These are phyloP conservation scores for Xylaria sp. DNA, from an alignment of 2,329 filamentous ascomycete species.

Conservation along the genomic window DNA sequence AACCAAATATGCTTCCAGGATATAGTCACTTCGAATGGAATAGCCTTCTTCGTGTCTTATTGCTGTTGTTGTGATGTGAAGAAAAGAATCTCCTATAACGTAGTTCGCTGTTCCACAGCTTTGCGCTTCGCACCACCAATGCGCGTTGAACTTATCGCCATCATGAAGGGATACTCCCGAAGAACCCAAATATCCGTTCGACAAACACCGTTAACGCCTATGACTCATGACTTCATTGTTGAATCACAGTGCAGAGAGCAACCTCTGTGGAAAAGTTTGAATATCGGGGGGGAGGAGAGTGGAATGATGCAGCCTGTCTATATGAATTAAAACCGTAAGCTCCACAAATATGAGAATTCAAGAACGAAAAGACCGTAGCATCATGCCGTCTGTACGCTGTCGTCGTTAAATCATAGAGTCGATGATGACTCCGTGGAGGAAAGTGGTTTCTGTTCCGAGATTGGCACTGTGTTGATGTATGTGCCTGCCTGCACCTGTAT, in stretches of 20 bases:
- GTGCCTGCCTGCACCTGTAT: neutral
- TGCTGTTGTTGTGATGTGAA: slow-evolving; percentile 5
- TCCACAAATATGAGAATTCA: neutral
- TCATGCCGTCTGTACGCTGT: slow-evolving; percentile 9
- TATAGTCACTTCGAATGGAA: neutral
- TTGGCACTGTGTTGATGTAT: neutral
- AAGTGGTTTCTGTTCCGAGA: neutral
- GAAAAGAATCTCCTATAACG: slow-evolving; percentile 13
- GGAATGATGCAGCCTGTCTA: slow-evolving; percentile 31
- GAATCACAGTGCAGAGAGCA: slow-evolving; percentile 16
- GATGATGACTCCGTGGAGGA: neutral
- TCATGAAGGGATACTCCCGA: neutral
- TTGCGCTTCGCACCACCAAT: neutral
- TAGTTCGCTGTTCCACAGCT: neutral
- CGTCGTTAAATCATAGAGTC: slow-evolving; percentile 1
- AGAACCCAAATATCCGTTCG: neutral
- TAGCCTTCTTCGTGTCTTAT: neutral
- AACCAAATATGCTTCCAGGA: slow-evolving; percentile 17
- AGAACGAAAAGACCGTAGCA: slow-evolving; percentile 12
- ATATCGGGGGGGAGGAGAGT: slow-evolving; percentile 3
- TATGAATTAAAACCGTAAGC: slow-evolving; percentile 26
- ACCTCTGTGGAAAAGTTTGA: slow-evolving; percentile 5
- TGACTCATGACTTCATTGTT: slow-evolving; percentile 18
- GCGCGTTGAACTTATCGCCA: slow-evolving; percentile 1
- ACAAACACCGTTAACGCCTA: slow-evolving; percentile 27